Evolutionary conservation across 768 basidiomycete genomes (phyloP), one percentile per base, ranked within the genome.

Genomic region (Butyriboletus loyo): DNA sequence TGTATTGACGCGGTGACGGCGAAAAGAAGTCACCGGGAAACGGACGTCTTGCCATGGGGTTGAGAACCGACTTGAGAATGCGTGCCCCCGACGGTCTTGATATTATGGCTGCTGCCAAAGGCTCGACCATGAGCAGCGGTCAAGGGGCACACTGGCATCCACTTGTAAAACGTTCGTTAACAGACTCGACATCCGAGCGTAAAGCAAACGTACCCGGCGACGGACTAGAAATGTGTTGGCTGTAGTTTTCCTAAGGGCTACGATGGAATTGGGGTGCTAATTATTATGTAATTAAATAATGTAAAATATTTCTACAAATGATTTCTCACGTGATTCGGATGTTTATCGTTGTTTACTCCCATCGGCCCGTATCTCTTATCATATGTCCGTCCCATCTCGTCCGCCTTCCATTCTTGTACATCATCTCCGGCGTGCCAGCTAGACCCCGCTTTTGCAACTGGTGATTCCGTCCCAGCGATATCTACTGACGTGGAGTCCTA

Each of bases 61-160:
- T 57, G 38, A 69, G 53, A 41, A 68, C 60, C 48, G 66, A 54
- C 53, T 58, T 68, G 38, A 67, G 61, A 47, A 67, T 43, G 54
- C 64, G 57, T 48, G 52, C 60, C 48, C 60, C 61, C 35, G 59
- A 55, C 36, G 66, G 55, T 50, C 67, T 74, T 76, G 68, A 79
- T 66, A 58, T 35, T 35, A 84, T 71, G 67, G 77, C 76, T 39
- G 78, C 74, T 52, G 79, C 77, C 58, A 86, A 71, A 63, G 82
- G 81, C 75, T 86, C 83, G 62, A 85, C 75, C 84, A 85, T 86
- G 74, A 70, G 72, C 71, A 67, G 57, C 63, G 59, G 48, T 25
- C 37, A 24, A 36, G 50, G 43, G 44, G 64, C 41, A 17, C 19
- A 57, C 60, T 46, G 10, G 35, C 10, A 38, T 19, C 43, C 39